Evolutionary conservation across 2,329 filamentous ascomycete genomes (phyloP), one percentile per base, ranked within the genome.

Genomic region (Diaporthe amygdali): DNA sequence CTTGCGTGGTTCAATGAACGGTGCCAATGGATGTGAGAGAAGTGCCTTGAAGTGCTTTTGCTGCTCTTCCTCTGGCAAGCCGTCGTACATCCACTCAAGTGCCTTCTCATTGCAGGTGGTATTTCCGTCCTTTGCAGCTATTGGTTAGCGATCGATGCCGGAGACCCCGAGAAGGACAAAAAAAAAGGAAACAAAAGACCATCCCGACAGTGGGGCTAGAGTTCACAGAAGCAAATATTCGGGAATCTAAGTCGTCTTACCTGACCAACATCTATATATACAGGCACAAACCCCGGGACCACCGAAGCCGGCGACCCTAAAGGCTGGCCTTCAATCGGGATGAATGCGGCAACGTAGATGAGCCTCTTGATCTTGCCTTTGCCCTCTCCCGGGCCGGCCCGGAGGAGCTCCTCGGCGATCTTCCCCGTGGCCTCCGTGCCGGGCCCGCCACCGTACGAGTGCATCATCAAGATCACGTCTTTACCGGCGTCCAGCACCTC

Each of bases 381-480:
- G 3, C 32, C 37, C 14, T 37, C 14, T 17, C 7, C 52, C 10
- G 27, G 12, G 15, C 20, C 39, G 14, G 20, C 20, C 30, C 27
- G 20, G 30, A 27, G 20, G 14, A 32, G 2, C 46, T 12, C 44
- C 37, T 37, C 34, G 15, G 51, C 46, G 20, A 68, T 52, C 51
- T 14, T 59, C 2, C 49, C 52, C 10, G 63, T 44, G 17, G 71
- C 71, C 15, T 44, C 30, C 1, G 68, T 59, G 14, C 55, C 61
- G 0, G 59, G 51, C n/a, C 54, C 46, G 8, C 69, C 69, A 5
- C 64, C 69, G 27, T 73, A 73, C 6, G 71, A 73, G 63, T 73
- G 71, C 34, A 66, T 66, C 15, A 73, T 17, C 8, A 73, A 9
- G 63, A 71, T 17, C 2, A 71, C 69, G 25, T 72, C 68, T 10